A percentile compares a stretch with the other conserved stretches of the same genome.
Evolutionary conservation across 2,329 filamentous ascomycete species (phyloP).

Genomic region (Rutstroemia sp.): DNA sequence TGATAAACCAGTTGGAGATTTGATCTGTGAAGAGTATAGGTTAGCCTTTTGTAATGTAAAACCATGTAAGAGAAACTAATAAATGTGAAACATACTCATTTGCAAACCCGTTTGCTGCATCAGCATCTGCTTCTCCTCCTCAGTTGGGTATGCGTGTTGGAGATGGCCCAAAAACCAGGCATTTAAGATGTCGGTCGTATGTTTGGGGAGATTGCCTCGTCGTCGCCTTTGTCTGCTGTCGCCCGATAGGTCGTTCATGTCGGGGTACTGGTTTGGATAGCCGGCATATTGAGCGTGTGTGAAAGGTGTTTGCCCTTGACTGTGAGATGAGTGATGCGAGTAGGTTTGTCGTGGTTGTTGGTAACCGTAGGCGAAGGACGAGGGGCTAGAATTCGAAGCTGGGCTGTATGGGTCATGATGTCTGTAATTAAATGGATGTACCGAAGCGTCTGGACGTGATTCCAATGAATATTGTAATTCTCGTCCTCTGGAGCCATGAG

Average conservation of each 20-base stretch:
- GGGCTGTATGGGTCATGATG: not conserved
- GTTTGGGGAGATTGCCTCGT: conserved; percentile 83
- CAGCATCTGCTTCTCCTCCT: conserved; percentile 79
- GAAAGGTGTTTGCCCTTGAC: conserved; percentile 20
- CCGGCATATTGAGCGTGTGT: conserved; percentile 11
- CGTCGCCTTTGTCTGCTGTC: conserved; percentile 42
- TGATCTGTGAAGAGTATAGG: conserved; percentile 39
- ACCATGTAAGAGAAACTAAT: no score
- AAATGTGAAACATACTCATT: conserved; percentile 53
- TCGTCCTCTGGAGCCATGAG: no score
- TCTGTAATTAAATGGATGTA: not conserved
- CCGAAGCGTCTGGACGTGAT: not conserved
- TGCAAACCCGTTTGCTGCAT: conserved; percentile 70
- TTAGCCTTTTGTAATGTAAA: not conserved
- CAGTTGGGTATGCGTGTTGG: conserved; percentile 76
- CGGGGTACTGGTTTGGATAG: conserved; percentile 10
- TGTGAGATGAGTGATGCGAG: conserved; percentile 6
- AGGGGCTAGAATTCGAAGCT: not conserved
- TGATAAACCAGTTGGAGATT: conserved; percentile 79
- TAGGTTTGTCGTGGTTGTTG: conserved; percentile 7
- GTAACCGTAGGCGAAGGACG: conserved; percentile 4
- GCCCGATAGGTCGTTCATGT: conserved; percentile 9
- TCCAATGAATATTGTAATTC: no score
- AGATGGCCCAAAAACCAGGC: conserved; percentile 74
- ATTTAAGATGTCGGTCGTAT: conserved; percentile 74